Evolutionary conservation across 2,329 filamentous ascomycete species (phyloP), one percentile per base, ranked within the genome.

Genomic region (Pestalotiopsis sp.): DNA sequence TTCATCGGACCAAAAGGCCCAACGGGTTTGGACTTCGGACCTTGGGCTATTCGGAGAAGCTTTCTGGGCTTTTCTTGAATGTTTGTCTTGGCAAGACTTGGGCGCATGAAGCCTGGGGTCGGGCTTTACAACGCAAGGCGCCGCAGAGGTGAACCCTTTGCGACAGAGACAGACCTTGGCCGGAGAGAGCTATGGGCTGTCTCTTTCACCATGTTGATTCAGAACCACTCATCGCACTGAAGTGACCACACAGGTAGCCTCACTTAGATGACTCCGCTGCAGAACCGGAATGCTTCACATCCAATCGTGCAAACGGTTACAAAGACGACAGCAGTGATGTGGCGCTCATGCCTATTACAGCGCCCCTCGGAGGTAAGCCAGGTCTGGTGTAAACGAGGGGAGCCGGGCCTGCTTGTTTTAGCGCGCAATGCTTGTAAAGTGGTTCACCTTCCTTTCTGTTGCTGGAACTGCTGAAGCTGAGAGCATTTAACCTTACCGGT

Each of bases 371-470:
- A 11, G 56, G 60, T 39, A 20, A 63, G 39, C 60, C 24, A 3
- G 17, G 60, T 63, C 24, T 52, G 38, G 40, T 52, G 24, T 63
- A 63, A 44, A 63, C 22, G 20, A 63, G 10, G 30, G 14, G 44
- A 22, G 44, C 44, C 6, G 17, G n/a, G 35, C 30, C 38, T 44
- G 38, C 60, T 63, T 63, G 60, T 63, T 63, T 52, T 63, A 63
- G 60, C 40, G 60, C 38, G 38, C 20, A 38, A 63, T 63, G 60
- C 60, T 63, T 63, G 60, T 63, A 63, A 63, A 63, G 39, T 44
- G 60, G 60, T 44, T 44, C 20, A 52, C 44, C 44, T 52, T 52
- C 44, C 44, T 52, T 17, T 35, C 59, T 62, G n/a, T 62, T 40
- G 26, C 20, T 61, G 26, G 5, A 22, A 20, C 44, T 52, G 44